Evolutionary conservation across 2,329 filamentous ascomycete species (phyloP).

Genomic region (Nothopassalora personata): DNA sequence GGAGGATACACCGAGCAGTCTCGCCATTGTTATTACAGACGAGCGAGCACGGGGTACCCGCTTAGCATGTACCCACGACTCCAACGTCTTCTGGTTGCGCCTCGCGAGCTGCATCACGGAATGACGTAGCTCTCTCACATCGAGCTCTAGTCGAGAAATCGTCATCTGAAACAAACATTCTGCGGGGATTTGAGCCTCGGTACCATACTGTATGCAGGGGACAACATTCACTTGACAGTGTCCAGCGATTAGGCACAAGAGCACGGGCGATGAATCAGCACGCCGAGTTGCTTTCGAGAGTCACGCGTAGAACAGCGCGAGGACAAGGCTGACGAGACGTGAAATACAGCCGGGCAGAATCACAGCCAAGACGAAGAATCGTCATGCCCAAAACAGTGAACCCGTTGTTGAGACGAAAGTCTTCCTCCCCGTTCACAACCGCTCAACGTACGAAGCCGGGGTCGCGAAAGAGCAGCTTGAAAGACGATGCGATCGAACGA

Average conservation of each 20-base stretch:
- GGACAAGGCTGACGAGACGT: slow-evolving; percentile 10
- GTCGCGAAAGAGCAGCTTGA: slow-evolving; percentile 17
- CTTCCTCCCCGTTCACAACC: slow-evolving; percentile 35
- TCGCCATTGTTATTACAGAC: neutral
- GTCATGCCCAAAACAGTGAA: slow-evolving; percentile 25
- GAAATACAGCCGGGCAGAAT: slow-evolving; percentile 3
- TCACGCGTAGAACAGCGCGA: neutral
- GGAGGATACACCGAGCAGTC: neutral
- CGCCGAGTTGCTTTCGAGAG: neutral
- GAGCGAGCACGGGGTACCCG: neutral
- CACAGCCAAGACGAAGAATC: slow-evolving; percentile 12
- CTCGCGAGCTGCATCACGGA: neutral
- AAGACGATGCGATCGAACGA: slow-evolving; percentile 35
- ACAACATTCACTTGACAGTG: neutral
- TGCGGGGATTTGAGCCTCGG: neutral
- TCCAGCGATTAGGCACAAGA: neutral
- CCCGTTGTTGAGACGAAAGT: slow-evolving; percentile 36
- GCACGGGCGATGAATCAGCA: slow-evolving; percentile 4
- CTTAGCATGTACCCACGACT: neutral
- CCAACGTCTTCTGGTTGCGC: neutral
- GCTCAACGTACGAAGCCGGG: slow-evolving; percentile 34
- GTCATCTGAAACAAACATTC: neutral
- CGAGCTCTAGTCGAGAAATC: neutral
- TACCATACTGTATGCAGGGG: neutral
- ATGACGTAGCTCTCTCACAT: neutral